Evolutionary conservation across 2,329 filamentous ascomycete species (phyloP).

Genomic region (Exserohilum turcica): DNA sequence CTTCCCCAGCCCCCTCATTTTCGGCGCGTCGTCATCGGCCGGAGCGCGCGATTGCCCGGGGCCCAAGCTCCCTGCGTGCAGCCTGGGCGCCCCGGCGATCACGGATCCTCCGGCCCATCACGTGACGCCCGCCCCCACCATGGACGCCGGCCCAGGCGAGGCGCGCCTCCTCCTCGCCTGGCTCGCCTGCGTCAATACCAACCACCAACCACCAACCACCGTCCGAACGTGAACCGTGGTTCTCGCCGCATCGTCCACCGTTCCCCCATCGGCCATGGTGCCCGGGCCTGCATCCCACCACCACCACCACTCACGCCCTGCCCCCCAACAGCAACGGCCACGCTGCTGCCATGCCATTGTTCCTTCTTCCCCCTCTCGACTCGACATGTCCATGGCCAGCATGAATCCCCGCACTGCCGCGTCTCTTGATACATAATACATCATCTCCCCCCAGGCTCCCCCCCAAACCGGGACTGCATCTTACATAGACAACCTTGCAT

Average conservation of each 20-base stretch:
- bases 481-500: background rate
- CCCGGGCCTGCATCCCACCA: conserved; percentile 18
- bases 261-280: conserved; percentile 3
- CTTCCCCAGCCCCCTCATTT: conserved; percentile 36
- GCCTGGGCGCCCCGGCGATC: conserved; percentile 16
- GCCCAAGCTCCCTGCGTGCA: conserved; percentile 18
- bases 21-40: conserved; percentile 29
- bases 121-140: conserved; percentile 7
- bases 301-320: conserved; percentile 12
- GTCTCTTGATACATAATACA: no score
- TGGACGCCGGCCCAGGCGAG: conserved; percentile 7
- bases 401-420: no score
- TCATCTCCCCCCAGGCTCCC: no score
- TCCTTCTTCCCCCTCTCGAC: no score
- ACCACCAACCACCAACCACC: no score
- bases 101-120: conserved; percentile 22
- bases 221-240: conserved; percentile 14
- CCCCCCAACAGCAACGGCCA: no score
- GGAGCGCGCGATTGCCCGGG: conserved; percentile 12
- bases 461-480: no score
- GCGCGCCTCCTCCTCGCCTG: background rate
- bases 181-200: background rate
- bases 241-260: conserved; percentile 14
- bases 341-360: no score
- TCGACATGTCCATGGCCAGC: no score